A percentile compares a stretch with the other conserved stretches of the same genome.
Evolutionary conservation across 2,329 filamentous ascomycete genomes (phyloP).

Genomic region (Fusarium siculi): DNA sequence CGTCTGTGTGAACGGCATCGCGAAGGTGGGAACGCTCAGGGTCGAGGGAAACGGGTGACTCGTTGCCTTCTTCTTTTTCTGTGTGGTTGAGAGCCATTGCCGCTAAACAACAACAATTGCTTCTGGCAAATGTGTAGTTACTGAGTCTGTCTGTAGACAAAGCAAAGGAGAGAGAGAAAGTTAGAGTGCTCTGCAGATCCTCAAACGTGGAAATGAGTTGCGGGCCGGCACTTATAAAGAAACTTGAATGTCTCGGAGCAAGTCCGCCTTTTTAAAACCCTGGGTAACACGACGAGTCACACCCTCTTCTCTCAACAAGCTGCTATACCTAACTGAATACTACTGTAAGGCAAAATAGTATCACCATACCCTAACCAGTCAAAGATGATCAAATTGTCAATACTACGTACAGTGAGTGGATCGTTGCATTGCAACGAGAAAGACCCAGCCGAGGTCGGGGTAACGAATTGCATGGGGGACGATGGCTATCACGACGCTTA

Average conservation of each 20-base stretch:
- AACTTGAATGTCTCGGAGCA: conserved; percentile 29
- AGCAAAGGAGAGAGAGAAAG: background rate
- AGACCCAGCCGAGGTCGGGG: conserved; percentile 36
- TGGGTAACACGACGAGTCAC: conserved; percentile 16
- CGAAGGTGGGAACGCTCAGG: conserved; percentile 30
- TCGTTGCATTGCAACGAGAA: background rate
- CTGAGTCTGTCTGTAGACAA: conserved; percentile 3
- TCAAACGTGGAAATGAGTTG: conserved; percentile 1
- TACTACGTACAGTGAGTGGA: conserved; percentile 12
- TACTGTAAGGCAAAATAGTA: background rate
- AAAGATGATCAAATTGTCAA: conserved; percentile 20
- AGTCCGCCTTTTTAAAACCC: conserved; percentile 10
- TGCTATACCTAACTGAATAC: background rate
- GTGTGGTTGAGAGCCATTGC: conserved; percentile 28
- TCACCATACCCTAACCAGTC: background rate
- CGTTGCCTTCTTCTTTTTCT: conserved; percentile 36
- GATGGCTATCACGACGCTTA: conserved; percentile 11
- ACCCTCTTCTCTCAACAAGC: background rate
- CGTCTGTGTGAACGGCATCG: conserved; percentile 23
- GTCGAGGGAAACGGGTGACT: conserved; percentile 38
- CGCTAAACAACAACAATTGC: background rate
- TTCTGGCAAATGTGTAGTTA: background rate
- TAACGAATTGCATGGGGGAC: conserved; percentile 5
- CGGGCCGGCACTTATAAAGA: conserved; percentile 22
- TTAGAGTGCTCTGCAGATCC: conserved; percentile 21